phyloP scores from a whole-genome alignment of 768 basidiomycete species.

The Mycena amicta region DNA sequence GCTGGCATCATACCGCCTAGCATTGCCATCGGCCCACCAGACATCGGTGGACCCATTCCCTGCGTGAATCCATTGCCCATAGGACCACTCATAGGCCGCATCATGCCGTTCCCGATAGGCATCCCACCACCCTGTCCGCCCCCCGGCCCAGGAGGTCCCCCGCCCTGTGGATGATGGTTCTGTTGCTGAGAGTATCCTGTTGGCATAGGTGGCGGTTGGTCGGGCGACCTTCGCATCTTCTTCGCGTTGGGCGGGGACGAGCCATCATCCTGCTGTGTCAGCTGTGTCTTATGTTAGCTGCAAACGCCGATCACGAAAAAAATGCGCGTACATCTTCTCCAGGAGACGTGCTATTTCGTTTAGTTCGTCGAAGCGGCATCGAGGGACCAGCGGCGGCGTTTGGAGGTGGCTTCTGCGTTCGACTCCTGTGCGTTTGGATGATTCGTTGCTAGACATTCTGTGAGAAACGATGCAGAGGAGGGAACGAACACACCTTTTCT shows the following conservation, averaged over 20 bases:
- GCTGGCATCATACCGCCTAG: not conserved
- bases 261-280: slow-evolving; percentile 42
- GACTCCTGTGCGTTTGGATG: slow-evolving; percentile 30
- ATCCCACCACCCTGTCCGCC: too few species aligned
- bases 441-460: slow-evolving; percentile 39
- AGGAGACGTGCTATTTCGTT: slow-evolving; percentile 65
- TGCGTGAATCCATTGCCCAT: slow-evolving; percentile 22
- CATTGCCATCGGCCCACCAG: slow-evolving; percentile 9
- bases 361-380: slow-evolving; percentile 39
- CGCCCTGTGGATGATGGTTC: slow-evolving; percentile 31
- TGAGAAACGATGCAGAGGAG: slow-evolving; percentile 4
- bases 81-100: slow-evolving; percentile 40
- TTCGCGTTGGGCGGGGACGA: slow-evolving; percentile 62
- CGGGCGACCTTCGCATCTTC: slow-evolving; percentile 52
- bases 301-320: slow-evolving; percentile 3
- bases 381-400: slow-evolving; percentile 49
- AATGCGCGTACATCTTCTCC: slow-evolving; percentile 56
- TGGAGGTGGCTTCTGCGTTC: slow-evolving; percentile 29
- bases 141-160: too few species aligned
- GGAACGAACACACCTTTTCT: slow-evolving; percentile 58
- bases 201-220: slow-evolving; percentile 44
- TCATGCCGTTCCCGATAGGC: slow-evolving; percentile 42
- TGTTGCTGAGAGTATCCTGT: slow-evolving; percentile 26
- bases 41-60: slow-evolving; percentile 16
- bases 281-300: slow-evolving; percentile 32